Conservation (phyloP, 805 yeast genomes). For the Limtongia smithiae region DNA sequence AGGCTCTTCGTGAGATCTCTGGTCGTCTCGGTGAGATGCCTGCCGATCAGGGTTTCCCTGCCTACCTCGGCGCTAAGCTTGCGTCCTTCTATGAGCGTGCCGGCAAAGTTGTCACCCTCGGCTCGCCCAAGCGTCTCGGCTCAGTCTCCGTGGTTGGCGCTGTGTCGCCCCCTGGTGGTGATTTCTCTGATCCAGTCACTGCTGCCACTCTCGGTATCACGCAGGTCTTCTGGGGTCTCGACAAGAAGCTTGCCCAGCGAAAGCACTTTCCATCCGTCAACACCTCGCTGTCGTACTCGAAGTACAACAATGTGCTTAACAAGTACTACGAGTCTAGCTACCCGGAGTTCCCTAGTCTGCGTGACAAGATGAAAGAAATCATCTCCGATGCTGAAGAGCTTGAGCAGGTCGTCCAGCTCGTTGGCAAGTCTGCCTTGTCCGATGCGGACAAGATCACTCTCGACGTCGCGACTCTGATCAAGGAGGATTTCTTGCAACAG, state of each 20-base stretch:
- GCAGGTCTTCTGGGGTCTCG: constrained; percentile 99
- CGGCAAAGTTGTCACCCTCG: constrained; percentile 91
- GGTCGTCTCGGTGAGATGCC: constrained; percentile 99
- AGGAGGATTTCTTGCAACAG: constrained; percentile 98
- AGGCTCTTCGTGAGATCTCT: constrained; percentile 98
- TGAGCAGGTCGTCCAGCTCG: constrained; percentile 98
- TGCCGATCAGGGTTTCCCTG: constrained; percentile 99
- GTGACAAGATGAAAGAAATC: constrained; percentile 91
- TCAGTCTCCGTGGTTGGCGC: constrained; percentile 99
- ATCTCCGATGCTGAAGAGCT: constrained; percentile 95
- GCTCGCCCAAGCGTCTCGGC: constrained; percentile 94
- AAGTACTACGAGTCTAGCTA: constrained; percentile 80
- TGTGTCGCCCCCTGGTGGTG: constrained; percentile 99
- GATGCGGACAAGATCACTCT: constrained; percentile 95
- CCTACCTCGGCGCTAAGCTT: constrained; percentile 96
- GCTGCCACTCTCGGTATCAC: constrained; percentile 98
- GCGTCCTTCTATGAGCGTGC: constrained; percentile 99
- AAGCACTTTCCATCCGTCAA: constrained; percentile 99
- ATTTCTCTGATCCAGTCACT: constrained; percentile 99
- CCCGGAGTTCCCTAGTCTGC: constrained; percentile 86
- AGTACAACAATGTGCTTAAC: constrained; percentile 83
- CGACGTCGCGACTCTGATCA: constrained; percentile 86
- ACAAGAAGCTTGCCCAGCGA: constrained; percentile 98
- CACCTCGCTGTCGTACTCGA: constrained; percentile 93
- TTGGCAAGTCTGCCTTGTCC: constrained; percentile 95